Conservation (phyloP, 2,329 filamentous ascomycete species). For the Pseudogymnoascus pannorum region DNA sequence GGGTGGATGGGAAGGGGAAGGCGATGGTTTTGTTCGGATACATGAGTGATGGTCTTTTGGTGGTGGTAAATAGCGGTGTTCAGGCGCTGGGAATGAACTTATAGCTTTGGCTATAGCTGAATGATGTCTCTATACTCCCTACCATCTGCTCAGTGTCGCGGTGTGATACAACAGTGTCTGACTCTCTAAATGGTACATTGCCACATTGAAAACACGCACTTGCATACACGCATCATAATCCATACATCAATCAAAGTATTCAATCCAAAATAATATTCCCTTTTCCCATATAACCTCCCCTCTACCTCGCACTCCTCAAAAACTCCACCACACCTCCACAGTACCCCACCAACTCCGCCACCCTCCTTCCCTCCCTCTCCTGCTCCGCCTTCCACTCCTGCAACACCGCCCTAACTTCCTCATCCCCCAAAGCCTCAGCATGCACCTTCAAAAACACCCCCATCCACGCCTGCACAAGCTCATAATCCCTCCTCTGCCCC, state of each 20-base stretch:
- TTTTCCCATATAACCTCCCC: neutral
- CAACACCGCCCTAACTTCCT: conserved; percentile 53
- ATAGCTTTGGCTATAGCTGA: neutral
- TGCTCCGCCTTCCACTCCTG: conserved; percentile 65
- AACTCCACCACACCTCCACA: conserved; percentile 81
- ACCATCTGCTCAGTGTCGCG: neutral
- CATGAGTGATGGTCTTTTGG: neutral
- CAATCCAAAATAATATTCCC: neutral
- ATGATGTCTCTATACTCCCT: neutral
- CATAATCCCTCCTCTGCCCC: conserved; percentile 69
- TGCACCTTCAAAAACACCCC: conserved; percentile 82
- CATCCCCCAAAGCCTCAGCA: conserved; percentile 52
- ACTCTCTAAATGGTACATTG: neutral
- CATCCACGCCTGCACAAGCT: conserved; percentile 97
- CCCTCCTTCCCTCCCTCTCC: conserved; percentile 59
- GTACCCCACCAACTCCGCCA: conserved; percentile 76
- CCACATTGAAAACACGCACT: neutral
- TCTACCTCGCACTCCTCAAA: conserved; percentile 49
- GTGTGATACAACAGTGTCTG: neutral
- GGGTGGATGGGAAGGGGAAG: neutral
- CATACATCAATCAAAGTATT: neutral
- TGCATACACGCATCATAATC: neutral
- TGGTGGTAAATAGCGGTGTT: neutral
- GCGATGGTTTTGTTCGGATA: neutral
- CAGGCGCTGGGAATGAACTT: neutral